phyloP scores from a whole-genome alignment of 78 protist genomes.

The Emiliania huxleyi region DNA sequence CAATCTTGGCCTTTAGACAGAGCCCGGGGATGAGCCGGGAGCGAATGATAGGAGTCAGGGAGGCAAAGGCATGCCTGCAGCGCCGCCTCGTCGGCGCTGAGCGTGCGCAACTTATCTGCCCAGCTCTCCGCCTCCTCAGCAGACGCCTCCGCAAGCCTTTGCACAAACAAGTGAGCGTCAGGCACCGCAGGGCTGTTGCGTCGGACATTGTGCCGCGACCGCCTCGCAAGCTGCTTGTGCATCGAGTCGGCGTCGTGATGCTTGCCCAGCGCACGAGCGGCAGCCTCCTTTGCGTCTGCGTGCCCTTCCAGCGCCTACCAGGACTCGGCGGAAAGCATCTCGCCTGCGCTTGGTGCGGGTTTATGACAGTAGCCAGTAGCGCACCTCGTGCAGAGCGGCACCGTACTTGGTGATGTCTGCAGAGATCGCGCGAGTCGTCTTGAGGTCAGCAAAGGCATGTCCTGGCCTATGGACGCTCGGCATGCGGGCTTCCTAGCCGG shows the following conservation, averaged over 20 bases:
- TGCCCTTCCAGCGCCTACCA: neutral
- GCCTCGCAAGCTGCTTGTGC: neutral
- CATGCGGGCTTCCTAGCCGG: too few species aligned
- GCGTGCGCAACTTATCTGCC: neutral
- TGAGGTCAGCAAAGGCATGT: neutral
- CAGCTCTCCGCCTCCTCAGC: neutral
- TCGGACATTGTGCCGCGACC: too few species aligned
- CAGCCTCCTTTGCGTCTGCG: neutral
- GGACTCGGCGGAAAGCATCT: too few species aligned
- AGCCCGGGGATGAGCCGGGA: too few species aligned
- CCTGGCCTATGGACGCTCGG: too few species aligned
- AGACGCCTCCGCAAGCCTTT: neutral
- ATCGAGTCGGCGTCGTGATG: neutral
- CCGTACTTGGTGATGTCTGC: slow-evolving; percentile 12
- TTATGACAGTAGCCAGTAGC: too few species aligned
- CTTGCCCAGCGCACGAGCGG: neutral
- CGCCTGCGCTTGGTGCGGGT: too few species aligned
- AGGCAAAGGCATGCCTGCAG: neutral
- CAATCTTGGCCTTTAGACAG: neutral
- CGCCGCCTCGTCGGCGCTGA: neutral
- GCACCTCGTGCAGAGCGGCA: neutral
- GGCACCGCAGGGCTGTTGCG: too few species aligned
- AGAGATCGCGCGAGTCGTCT: neutral
- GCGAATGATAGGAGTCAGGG: too few species aligned
- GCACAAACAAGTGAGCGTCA: too few species aligned